phyloP scores from a whole-genome alignment of 2,329 filamentous ascomycete genomes.

The Colletotrichum higginsianum region DNA sequence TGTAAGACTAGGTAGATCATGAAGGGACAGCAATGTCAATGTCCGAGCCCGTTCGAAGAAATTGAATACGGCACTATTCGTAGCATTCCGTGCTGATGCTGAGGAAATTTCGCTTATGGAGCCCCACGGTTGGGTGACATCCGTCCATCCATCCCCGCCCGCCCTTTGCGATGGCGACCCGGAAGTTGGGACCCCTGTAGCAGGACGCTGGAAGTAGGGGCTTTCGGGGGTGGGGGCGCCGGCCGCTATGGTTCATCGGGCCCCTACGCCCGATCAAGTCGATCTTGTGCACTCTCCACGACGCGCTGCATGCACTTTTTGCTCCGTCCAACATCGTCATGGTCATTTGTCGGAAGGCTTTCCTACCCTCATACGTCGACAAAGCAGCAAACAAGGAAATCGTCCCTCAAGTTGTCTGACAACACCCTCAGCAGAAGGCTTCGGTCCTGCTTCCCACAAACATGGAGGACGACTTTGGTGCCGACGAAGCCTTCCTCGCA shows the following conservation, averaged over 20 bases:
- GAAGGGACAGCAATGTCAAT: neutral
- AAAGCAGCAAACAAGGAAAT: neutral
- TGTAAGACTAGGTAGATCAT: neutral
- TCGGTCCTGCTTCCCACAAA: neutral
- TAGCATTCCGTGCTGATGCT: neutral
- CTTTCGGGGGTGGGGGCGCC: neutral
- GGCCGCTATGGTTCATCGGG: neutral
- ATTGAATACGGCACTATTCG: neutral
- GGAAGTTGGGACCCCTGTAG: neutral
- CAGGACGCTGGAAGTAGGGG: neutral
- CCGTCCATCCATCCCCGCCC: too few species aligned
- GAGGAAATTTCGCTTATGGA: neutral
- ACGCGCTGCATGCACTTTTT: neutral
- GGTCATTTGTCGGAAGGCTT: neutral
- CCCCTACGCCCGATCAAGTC: neutral
- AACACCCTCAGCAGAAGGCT: constrained; percentile 6
- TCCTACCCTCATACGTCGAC: neutral
- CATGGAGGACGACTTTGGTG: constrained; percentile 71
- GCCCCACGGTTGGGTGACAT: neutral
- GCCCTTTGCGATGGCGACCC: too few species aligned
- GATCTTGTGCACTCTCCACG: neutral
- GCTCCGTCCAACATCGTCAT: neutral
- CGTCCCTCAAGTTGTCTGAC: neutral
- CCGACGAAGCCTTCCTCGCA: constrained; percentile 69
- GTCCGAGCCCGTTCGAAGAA: neutral